Evolutionary conservation across 2,329 filamentous ascomycete genomes (phyloP), one percentile per base, ranked within the genome.

Genomic region (Xylaria sp.): DNA sequence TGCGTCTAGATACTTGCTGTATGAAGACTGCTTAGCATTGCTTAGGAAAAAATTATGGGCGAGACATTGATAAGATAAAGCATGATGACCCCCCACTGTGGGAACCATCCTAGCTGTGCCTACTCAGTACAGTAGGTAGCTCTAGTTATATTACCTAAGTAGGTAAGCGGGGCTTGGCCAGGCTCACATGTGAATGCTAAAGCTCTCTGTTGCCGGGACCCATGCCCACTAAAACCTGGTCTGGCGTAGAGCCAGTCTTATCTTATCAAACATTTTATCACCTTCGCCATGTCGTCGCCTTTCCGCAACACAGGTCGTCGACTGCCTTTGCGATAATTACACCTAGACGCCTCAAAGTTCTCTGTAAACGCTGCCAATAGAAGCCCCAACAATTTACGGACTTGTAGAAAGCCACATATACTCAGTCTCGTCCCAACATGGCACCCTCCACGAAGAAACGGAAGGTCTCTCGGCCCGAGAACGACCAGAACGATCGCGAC

Each of bases 391-490:
- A 4, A 38, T 17, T 17, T 25, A 25, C 19, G 12, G 28, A 42
- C 23, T 12, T 14, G 42, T 35, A 3, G 3, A 38, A 59, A 6
- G 17, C 14, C 12, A 35, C 25, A 37, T 23, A 17, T 23, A n/a
- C 38, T 3, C 15, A 6, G 12, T 5, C 9, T 23, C 21, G 25
- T 15, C n/a, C 23, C 15, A 35, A n/a, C 4, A 63, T 63, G 63
- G 52, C 60, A 38, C 60, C 63, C 25, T 46, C 31, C 17, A 51
- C 70, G 23, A 83, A 83, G 64, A 74, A 80, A 61, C 76, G 77
- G 71, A 83, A 80, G 73, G 61, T 75, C 40, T 75, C 75, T 52
- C 73, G 75, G 12, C 43, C 67, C 35, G 37, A 64, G 40, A 63
- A 55, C 28, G 58, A 53, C 52, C 45, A 64, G 37, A 51, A 62